These are phyloP conservation scores for Puccinia novopanici DNA, from an alignment of 1,284 basidiomycete genomes.

Conservation along the genomic window DNA sequence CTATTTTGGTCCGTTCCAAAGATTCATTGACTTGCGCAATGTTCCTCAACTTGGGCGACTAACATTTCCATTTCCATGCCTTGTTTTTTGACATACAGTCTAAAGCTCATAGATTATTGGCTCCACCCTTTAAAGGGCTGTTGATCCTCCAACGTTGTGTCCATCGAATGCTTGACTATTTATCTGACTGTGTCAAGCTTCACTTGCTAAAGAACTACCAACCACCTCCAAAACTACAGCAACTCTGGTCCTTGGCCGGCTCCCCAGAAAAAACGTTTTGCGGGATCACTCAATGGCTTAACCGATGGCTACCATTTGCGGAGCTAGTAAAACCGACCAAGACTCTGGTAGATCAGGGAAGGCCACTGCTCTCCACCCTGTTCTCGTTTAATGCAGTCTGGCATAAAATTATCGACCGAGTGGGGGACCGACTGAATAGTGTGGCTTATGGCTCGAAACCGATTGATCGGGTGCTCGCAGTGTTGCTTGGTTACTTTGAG, in stretches of 20 bases:
- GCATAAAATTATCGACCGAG: constrained; percentile 11
- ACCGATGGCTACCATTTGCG: constrained; percentile 20
- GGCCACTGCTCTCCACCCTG: background rate
- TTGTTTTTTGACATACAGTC: no score
- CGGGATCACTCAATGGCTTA: constrained; percentile 1
- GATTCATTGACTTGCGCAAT: background rate
- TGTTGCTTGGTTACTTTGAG: constrained; percentile 47
- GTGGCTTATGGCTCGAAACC: constrained; percentile 50
- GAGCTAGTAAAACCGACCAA: background rate
- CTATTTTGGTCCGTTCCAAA: constrained; percentile 40
- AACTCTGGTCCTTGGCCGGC: constrained; percentile 5
- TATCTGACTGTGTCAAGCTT: constrained; percentile 35
- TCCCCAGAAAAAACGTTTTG: background rate
- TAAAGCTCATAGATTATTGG: constrained; percentile 42
- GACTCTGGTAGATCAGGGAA: constrained; percentile 3
- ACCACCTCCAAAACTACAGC: background rate
- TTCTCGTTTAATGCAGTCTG: constrained; percentile 18
- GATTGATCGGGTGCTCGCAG: constrained; percentile 43
- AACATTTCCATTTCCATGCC: background rate
- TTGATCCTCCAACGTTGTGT: constrained; percentile 43
- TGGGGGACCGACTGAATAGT: constrained; percentile 18
- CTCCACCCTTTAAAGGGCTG: constrained; percentile 43
- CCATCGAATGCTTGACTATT: constrained; percentile 39
- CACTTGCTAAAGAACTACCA: constrained; percentile 12
- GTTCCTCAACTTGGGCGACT: background rate